Percentiles rank a stretch among this genome's conserved stretches.
Conservation (phyloP, 768 basidiomycete genomes). For the Vishniacozyma victoriae region DNA sequence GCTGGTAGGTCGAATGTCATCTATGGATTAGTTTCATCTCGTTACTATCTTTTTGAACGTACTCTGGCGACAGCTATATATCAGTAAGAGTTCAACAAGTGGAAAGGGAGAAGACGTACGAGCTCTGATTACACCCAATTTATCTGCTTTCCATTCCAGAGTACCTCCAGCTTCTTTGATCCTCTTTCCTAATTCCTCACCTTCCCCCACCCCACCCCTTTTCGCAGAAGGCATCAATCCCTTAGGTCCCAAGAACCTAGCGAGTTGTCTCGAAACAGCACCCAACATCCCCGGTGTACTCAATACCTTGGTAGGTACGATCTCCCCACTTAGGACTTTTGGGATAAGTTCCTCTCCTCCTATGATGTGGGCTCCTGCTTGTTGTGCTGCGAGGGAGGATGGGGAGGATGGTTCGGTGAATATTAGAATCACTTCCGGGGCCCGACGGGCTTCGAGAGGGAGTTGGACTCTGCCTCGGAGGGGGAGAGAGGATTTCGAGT, state of each 20-base stretch:
- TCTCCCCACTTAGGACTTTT: conserved; percentile 66
- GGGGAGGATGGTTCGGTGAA: conserved; percentile 88
- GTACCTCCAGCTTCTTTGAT: conserved; percentile 72
- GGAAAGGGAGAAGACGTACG: conserved; percentile 51
- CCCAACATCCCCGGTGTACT: conserved; percentile 73
- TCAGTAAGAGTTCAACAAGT: neutral
- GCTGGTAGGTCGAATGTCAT: conserved; percentile 69
- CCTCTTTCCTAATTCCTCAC: conserved; percentile 62
- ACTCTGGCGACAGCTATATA: conserved; percentile 26
- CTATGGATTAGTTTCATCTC: conserved; percentile 50
- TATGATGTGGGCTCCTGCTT: conserved; percentile 81
- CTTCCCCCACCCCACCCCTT: conserved; percentile 88
- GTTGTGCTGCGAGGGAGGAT: conserved; percentile 54
- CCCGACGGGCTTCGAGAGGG: conserved; percentile 63
- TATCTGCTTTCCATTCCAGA: conserved; percentile 90
- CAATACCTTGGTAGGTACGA: conserved; percentile 75
- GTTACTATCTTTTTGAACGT: conserved; percentile 11
- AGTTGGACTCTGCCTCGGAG: conserved; percentile 85
- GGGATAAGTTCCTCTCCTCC: conserved; percentile 85
- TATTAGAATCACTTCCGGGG: conserved; percentile 73
- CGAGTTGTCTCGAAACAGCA: conserved; percentile 69
- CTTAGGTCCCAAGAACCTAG: conserved; percentile 71
- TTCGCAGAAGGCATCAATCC: conserved; percentile 94
- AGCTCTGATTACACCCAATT: conserved; percentile 72
- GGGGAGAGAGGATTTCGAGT: conserved; percentile 70